Percentiles rank a stretch among this genome's conserved stretches.
These are phyloP conservation scores for Coemansia javaensis DNA, from an alignment of 192 early-diverging fungal genomes.

Conservation along the genomic window DNA sequence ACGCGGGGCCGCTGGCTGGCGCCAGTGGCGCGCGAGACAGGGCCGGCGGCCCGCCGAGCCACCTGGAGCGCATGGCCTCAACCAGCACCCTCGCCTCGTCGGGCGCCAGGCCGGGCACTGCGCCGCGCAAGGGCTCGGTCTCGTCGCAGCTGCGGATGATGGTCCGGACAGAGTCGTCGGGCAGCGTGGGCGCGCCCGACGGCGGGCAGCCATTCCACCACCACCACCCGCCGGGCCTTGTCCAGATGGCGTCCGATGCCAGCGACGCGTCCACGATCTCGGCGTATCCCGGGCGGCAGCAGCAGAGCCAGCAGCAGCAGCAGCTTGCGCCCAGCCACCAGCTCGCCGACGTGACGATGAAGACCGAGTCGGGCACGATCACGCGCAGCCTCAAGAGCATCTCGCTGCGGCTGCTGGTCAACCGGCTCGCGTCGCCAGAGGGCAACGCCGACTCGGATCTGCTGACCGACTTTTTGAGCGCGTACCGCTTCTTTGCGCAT, in stretches of 20 bases:
- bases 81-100: slow-evolving; percentile 12
- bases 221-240: slow-evolving; percentile 7
- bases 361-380: slow-evolving; percentile 39
- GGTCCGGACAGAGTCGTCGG: slow-evolving; percentile 22
- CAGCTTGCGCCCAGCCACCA: slow-evolving; percentile 21
- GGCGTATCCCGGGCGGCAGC: slow-evolving; percentile 1
- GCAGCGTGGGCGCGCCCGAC: slow-evolving; percentile 4
- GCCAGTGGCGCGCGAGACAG: neutral
- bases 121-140: slow-evolving; percentile 39
- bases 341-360: slow-evolving; percentile 45
- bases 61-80: slow-evolving; percentile 32
- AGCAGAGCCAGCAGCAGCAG: slow-evolving; percentile 1
- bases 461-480: slow-evolving; percentile 59
- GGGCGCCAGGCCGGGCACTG: slow-evolving; percentile 7
- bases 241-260: slow-evolving; percentile 19
- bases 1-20: neutral
- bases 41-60: neutral
- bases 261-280: slow-evolving; percentile 13
- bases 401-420: slow-evolving; percentile 47
- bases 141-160: slow-evolving; percentile 47
- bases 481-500: slow-evolving; percentile 65
- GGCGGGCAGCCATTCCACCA: slow-evolving; percentile 17
- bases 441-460: slow-evolving; percentile 57
- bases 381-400: slow-evolving; percentile 47
- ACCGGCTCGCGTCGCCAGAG: slow-evolving; percentile 49